Base-by-base conservation (phyloP, 2,329 filamentous ascomycete species). In the Rachicladosporium sp. region DNA sequence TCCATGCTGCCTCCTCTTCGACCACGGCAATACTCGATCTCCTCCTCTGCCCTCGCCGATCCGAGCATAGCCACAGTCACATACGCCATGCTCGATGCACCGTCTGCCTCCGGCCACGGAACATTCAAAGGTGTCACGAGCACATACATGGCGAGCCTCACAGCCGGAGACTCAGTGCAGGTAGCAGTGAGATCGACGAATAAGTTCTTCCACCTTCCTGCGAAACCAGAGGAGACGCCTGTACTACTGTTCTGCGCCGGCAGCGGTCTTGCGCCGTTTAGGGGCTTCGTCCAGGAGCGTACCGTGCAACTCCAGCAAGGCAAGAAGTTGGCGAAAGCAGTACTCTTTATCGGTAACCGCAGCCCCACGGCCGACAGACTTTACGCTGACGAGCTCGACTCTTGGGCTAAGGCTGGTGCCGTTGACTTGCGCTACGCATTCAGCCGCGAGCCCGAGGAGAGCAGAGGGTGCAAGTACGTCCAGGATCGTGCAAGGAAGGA, bases 161-260 rank as follows among this genome's bases (percentile, higher is more conserved):
- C 45, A 10, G 34, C 35, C 76, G 86, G 71, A 68, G 84, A 1
- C 78, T 80, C 30, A 3, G 13, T 46, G 10, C 40, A 44, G 21
- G 31, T 40, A 37, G 50, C 19, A 41, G 60, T 64, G 2, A 59
- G 64, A 43, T 50, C 62, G 31, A 58, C 58, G 21, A 58, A 57
- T 38, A 65, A 62, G 1, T 62, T 60, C 31, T 71, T 71, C 57
- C 67, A 66, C 36, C 59, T 70, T 53, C 50, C 43, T 50, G 46
- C 7, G 50, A 51, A 12, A 44, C 47, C 9, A 50, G 49, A 5
- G 43, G 55, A 29, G 3, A 64, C 57, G 0, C 72, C 71, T 0
- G 52, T 77, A 7, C 59, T 76, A 36, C 69, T 74, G 66, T 57
- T 74, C 7, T 68, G 59, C 3, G 59, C 70, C 0, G 71, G 71